phyloP scores from a whole-genome alignment of 106 monocot genomes.

The Dioscorea zingiberensis region DNA sequence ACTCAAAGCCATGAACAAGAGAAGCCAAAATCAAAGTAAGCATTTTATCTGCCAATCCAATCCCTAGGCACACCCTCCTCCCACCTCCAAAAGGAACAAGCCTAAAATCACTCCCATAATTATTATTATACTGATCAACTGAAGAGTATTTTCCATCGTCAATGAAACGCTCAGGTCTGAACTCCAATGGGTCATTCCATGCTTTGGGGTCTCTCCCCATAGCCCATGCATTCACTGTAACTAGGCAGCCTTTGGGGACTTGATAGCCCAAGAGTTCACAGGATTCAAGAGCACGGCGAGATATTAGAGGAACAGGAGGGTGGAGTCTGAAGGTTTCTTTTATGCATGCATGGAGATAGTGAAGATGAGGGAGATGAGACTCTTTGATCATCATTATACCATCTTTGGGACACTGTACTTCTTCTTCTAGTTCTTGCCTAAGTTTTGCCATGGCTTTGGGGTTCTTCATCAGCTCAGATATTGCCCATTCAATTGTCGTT shows the following conservation, averaged over 20 bases:
- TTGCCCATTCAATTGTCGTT: not conserved
- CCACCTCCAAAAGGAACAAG: slow-evolving; percentile 2
- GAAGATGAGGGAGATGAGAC: not conserved
- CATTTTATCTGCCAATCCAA: not conserved
- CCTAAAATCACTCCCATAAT: not conserved
- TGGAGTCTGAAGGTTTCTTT: not conserved
- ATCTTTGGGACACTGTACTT: not conserved
- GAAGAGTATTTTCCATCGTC: no score
- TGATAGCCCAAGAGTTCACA: not conserved
- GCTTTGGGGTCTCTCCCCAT: not conserved
- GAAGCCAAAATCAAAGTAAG: not conserved
- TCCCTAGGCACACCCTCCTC: not conserved
- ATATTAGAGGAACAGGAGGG: not conserved
- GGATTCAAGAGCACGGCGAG: not conserved
- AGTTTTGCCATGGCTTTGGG: not conserved
- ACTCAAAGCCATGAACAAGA: not conserved
- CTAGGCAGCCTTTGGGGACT: not conserved
- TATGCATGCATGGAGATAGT: not conserved
- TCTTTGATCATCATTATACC: not conserved
- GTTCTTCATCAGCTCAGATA: not conserved
- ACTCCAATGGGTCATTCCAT: not conserved
- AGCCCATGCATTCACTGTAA: not conserved
- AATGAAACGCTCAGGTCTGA: not conserved
- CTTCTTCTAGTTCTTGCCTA: not conserved
- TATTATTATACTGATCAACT: not conserved